Percentiles rank a stretch among this genome's conserved stretches.
Conservation (phyloP, 306 rosid species). For the Cucurbita pepo region DNA sequence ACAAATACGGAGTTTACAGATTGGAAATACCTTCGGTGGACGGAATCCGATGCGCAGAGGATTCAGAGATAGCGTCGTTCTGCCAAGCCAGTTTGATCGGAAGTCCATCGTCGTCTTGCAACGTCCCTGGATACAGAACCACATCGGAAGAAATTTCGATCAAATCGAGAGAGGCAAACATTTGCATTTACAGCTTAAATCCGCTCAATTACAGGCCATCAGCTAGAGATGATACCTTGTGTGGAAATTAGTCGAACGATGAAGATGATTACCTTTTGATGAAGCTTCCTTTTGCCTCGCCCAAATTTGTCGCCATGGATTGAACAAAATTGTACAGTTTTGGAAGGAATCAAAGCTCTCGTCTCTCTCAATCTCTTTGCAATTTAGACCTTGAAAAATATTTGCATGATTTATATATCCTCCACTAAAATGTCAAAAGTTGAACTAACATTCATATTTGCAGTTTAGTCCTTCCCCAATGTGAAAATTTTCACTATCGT, state of each 20-base stretch:
- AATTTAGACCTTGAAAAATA: too few relatives aligned
- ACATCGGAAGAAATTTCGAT: constrained; percentile 63
- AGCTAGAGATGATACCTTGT: constrained; percentile 34
- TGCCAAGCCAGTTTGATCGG: constrained; percentile 59
- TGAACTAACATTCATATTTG: too few relatives aligned
- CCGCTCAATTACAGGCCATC: constrained; percentile 79
- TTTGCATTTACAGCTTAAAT: constrained; percentile 75
- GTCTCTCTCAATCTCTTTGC: too few relatives aligned
- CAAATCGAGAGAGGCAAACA: constrained; percentile 57
- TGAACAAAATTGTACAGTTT: background rate
- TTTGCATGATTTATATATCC: too few relatives aligned
- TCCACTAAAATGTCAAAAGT: too few relatives aligned
- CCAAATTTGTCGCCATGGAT: background rate
- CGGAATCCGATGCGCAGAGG: constrained; percentile 86
- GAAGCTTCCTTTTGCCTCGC: background rate
- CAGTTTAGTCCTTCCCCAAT: too few relatives aligned
- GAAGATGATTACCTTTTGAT: background rate
- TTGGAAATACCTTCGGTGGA: constrained; percentile 83
- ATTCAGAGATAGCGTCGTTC: constrained; percentile 54
- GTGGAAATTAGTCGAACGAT: constrained; percentile 23
- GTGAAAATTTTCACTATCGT: too few relatives aligned
- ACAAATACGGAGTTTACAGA: constrained; percentile 56
- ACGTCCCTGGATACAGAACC: constrained; percentile 68
- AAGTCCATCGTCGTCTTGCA: constrained; percentile 60
- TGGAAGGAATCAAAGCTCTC: background rate